Evolutionary conservation across 202 grass and related monocot genomes (phyloP), one percentile per base, ranked within the genome.

Genomic region (Schoenoplectus tabernaemontani): DNA sequence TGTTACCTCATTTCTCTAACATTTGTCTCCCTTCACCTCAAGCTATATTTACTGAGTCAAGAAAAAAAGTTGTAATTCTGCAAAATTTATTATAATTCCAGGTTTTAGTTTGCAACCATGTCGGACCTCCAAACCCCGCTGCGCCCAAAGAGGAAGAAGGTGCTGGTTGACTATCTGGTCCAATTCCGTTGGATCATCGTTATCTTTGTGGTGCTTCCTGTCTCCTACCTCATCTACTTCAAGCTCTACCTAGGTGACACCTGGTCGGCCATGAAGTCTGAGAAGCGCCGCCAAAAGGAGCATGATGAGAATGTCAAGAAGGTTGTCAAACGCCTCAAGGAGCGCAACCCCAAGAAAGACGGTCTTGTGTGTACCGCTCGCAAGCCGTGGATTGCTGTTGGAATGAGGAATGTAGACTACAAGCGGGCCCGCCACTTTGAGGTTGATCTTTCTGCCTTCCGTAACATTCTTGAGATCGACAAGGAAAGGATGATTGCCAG

Each of bases 141-240:
- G 7, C 85, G 89, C 4, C 87, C 82, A 0, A 97, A 97, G 82
- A 89, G 84, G 85, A 97, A 93, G 91, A 93, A 81, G 69, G 80
- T 76, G 42, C 64, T 88, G 34, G 94, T 93, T 57, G 94, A 97
- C 57, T 97, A 88, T 83, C 48, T 97, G 11, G 91, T 97, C 43
- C 79, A 90, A 46, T 88, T 97, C 76, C 85, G 94, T 68, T 97
- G 94, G 94, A 93, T 97, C n/a, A 1, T 97, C 4, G 94, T 97
- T 33, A 92, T 97, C 73, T 97, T 97, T 7, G 85, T 93, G 30
- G 93, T 97, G 36, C 93, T 97, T 54, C 93, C 93, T 0, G 22
- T 93, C n/a, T 97, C 93, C 10, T 37, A 4, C 20, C 62, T 93
- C 15, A 88, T 97, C 77, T 97, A 97, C 85, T 82, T 97, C 80